Conservation (phyloP, 2,329 filamentous ascomycete genomes). For the Fulvia fulva region DNA sequence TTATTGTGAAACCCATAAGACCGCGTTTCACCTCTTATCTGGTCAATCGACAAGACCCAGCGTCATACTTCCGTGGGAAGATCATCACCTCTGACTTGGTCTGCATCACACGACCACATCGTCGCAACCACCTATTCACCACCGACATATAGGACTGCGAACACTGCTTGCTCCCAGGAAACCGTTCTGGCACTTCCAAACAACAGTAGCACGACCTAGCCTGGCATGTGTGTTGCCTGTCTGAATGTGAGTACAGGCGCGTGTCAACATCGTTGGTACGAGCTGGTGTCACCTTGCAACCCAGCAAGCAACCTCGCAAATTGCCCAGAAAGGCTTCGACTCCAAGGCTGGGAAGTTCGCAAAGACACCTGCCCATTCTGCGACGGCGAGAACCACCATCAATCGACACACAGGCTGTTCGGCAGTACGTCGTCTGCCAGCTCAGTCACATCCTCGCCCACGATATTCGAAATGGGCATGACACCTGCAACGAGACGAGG, state of each 20-base stretch:
- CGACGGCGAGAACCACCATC: slow-evolving; percentile 33
- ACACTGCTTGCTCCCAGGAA: background rate
- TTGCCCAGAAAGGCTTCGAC: slow-evolving; percentile 42
- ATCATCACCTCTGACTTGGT: background rate
- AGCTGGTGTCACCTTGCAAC: slow-evolving; percentile 43
- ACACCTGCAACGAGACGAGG: slow-evolving; percentile 20
- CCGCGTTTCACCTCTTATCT: background rate
- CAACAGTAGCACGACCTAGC: slow-evolving; percentile 1
- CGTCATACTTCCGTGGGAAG: background rate
- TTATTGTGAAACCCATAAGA: background rate
- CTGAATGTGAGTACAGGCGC: slow-evolving; percentile 46
- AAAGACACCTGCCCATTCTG: slow-evolving; percentile 48
- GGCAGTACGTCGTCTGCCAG: slow-evolving; percentile 42
- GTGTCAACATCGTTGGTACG: slow-evolving; percentile 50
- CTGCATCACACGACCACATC: background rate
- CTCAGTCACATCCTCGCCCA: slow-evolving; percentile 25
- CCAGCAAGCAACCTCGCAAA: slow-evolving; percentile 45
- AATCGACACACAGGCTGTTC: slow-evolving; percentile 47
- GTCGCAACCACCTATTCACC: background rate
- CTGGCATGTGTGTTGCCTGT: slow-evolving; percentile 48
- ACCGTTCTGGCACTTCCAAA: background rate
- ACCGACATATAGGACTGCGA: background rate
- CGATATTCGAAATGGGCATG: slow-evolving; percentile 16
- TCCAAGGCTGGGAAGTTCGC: slow-evolving; percentile 50
- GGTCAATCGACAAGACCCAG: background rate